Base-by-base conservation (phyloP, 2,329 filamentous ascomycete genomes). In the Kalmusia sp. region DNA sequence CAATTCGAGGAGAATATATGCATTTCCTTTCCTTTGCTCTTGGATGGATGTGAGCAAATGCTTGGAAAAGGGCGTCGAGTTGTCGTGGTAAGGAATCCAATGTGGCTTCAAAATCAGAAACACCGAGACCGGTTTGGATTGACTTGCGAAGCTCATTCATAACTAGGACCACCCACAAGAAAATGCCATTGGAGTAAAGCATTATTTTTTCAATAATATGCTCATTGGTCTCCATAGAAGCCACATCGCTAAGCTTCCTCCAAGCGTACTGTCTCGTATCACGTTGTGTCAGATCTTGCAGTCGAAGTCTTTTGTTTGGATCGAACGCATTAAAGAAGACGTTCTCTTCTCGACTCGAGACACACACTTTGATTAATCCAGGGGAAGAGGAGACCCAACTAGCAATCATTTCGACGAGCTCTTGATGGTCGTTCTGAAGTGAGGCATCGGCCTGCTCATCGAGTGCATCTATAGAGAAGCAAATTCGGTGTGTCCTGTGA, bases 321-420 rank as follows among this genome's bases (percentile, higher is more conserved):
- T 22, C 6, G 24, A 52, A 37, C 5, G 28, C 34, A 24, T 58
- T 37, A 9, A 51, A 15, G 35, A 61, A 57, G 4, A 52, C 48
- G 25, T 51, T 43, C 21, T 57, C 35, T 15, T 52, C 55, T 30
- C 55, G 31, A 41, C 58, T 61, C 15, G 55, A 61, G 1, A 57
- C 55, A 39, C 55, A 60, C 3, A 61, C 11, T 15, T 59, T 61
- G 12, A 57, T n/a, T 44, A 5, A 27, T 17, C 43, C 48, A 4
- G 8, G 4, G 9, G 43, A 39, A 37, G 6, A 17, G 6, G 25
- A n/a, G 3, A 11, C 3, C 38, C 30, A 48, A 4, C 17, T 4
- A 12, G 47, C 19, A 9, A 57, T 31, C 27, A 30, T 24, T 3
- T 25, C 25, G 19, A 44, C 46, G 4, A 57, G 27, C 6, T 35